Conservation (phyloP, 2,329 filamentous ascomycete genomes). For the Penicillium sp. region DNA sequence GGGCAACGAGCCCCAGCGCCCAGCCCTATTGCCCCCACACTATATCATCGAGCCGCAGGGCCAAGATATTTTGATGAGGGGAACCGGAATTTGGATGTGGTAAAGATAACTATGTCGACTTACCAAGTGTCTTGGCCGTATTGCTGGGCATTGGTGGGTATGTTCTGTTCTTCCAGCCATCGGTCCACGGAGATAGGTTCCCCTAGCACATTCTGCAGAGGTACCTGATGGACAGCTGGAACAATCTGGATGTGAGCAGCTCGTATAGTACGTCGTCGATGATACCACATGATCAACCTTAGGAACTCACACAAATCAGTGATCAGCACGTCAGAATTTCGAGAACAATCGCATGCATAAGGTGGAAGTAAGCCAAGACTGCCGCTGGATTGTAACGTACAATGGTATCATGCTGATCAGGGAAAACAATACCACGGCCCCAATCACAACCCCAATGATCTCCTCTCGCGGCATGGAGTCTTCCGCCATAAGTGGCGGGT, state of each 20-base stretch:
- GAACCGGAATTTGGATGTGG: slow-evolving; percentile 1
- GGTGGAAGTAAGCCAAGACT: slow-evolving; percentile 15
- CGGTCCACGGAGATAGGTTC: slow-evolving; percentile 22
- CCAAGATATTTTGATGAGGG: slow-evolving; percentile 12
- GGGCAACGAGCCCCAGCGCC: slow-evolving; percentile 6
- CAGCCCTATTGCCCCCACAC: slow-evolving; percentile 9
- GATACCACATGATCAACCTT: slow-evolving; percentile 27
- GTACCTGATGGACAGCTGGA: slow-evolving; percentile 13
- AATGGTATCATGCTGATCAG: slow-evolving; percentile 31
- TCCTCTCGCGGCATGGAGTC: slow-evolving; percentile 22
- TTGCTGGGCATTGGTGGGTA: slow-evolving; percentile 15
- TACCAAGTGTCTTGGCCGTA: slow-evolving; percentile 32
- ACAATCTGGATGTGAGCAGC: background rate
- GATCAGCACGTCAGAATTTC: slow-evolving; percentile 10
- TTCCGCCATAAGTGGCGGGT: slow-evolving; percentile 22
- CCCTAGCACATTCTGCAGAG: slow-evolving; percentile 14
- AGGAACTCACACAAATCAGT: background rate
- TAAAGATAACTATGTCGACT: slow-evolving; percentile 9
- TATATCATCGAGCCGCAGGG: slow-evolving; percentile 10
- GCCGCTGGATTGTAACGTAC: slow-evolving; percentile 22
- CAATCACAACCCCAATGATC: slow-evolving; percentile 31
- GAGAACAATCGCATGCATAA: slow-evolving; percentile 15
- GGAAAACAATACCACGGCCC: slow-evolving; percentile 28
- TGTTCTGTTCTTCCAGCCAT: slow-evolving; percentile 29
- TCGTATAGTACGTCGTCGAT: slow-evolving; percentile 18